These are phyloP conservation scores for Gossypium sturtianum DNA, from an alignment of 345 rosid genomes.

Conservation along the genomic window DNA sequence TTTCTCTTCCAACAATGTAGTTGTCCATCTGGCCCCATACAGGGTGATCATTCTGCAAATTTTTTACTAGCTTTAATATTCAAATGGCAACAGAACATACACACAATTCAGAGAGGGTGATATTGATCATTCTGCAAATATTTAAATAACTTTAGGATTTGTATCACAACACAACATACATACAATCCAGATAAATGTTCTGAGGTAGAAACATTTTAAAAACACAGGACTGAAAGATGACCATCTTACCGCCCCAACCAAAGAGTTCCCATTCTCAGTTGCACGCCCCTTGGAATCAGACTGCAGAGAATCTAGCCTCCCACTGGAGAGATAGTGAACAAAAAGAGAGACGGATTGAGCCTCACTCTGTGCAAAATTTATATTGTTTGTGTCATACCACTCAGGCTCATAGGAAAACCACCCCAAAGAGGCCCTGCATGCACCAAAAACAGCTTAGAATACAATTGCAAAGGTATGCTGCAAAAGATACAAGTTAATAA, in stretches of 20 bases:
- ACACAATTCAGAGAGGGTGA: conserved; percentile 42
- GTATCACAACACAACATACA: not conserved
- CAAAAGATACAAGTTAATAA: not conserved
- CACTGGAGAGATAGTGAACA: conserved; percentile 72
- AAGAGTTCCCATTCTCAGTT: conserved; percentile 50
- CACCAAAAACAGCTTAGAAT: conserved; percentile 21
- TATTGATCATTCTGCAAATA: conserved; percentile 55
- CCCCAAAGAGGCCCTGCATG: conserved; percentile 82
- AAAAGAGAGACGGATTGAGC: conserved; percentile 79
- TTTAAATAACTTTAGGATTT: conserved; percentile 11
- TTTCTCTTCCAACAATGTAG: conserved; percentile 71
- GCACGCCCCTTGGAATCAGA: conserved; percentile 57
- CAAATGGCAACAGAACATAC: not conserved
- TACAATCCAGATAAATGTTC: not conserved
- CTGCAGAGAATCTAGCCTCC: conserved; percentile 52
- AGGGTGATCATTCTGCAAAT: conserved; percentile 70
- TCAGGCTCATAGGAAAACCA: conserved; percentile 98
- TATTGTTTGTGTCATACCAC: conserved; percentile 67
- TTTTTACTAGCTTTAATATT: conserved; percentile 11
- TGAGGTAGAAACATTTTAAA: not conserved
- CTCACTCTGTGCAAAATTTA: conserved; percentile 73
- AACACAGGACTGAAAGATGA: not conserved
- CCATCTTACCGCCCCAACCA: conserved; percentile 56
- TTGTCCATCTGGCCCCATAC: conserved; percentile 98
- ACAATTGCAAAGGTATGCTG: conserved; percentile 10